Evolutionary conservation across 768 basidiomycete species (phyloP), one percentile per base, ranked within the genome.

Genomic region (Panaeolus papilionaceus): DNA sequence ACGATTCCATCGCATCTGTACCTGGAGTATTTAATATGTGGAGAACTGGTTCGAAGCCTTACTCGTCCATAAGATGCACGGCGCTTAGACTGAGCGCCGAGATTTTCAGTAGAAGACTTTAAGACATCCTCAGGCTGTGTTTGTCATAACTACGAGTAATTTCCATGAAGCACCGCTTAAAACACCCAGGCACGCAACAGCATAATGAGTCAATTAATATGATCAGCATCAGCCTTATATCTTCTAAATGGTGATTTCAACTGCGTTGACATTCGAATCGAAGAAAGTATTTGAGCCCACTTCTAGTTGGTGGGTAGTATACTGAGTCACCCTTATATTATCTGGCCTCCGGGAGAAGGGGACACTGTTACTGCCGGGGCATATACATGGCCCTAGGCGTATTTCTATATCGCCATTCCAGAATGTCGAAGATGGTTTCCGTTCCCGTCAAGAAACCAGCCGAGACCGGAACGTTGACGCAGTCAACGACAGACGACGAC

Each of bases 21-120:
- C 26, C 20, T 51, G 20, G 49, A 26, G 23, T 51, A 14, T 47
- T 8, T 11, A 47, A n/a, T 18, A 8, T 47, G 45, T 45, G 44
- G 16, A 45, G 49, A 51, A 51, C 11, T 9, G 49, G 49, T 28
- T 45, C 47, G 7, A 49, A 26, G 23, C 26, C 26, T 58, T 12
- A 58, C 28, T 33, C 20, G 16, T 5, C 26, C 54, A 58, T 16
- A 51, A 7, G 20, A 58, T 23, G 14, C 28, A 58, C 54, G 54
- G 54, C 54, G 54, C 54, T 58, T 58, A 58, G 28, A 14, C 26
- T 58, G 54, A 58, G 54, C 54, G 54, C 54, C 54, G 54, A 33
- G 54, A 58, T 12, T n/a, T 37, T 28, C 4, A 11, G 26, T 8
- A 58, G n/a, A 33, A 23, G 12, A 28, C 12, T 33, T 33, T 33